These are phyloP conservation scores for Jackrogersella minutella DNA, from an alignment of 495 filamentous ascomycete species.

Conservation along the genomic window DNA sequence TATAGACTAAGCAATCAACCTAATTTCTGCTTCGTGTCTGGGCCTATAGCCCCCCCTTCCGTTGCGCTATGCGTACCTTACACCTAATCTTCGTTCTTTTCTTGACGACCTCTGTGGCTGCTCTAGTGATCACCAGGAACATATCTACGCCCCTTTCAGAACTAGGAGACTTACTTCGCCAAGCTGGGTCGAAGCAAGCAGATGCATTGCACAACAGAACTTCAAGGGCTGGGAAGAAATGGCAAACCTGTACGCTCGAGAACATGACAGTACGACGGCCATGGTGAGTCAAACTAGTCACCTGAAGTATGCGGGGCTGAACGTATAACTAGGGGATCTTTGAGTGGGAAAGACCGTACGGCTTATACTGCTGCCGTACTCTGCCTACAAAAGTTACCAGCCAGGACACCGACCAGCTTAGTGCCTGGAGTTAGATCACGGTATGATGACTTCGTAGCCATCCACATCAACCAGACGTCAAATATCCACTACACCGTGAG, in stretches of 20 bases:
- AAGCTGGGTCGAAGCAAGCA: conserved; percentile 7
- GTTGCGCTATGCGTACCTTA: conserved; percentile 2
- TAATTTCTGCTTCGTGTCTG: background rate
- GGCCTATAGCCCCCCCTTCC: background rate
- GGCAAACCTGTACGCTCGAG: conserved; percentile 43
- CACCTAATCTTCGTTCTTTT: background rate
- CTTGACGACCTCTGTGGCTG: background rate
- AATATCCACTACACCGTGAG: conserved; percentile 65
- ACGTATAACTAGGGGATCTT: conserved; percentile 51
- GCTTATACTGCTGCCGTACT: conserved; percentile 69
- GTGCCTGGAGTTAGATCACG: conserved; percentile 51
- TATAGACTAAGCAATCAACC: background rate
- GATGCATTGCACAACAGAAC: background rate
- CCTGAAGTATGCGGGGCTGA: background rate
- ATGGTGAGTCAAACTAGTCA: conserved; percentile 45
- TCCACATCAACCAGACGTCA: conserved; percentile 70
- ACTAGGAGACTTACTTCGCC: background rate
- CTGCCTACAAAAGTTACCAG: conserved; percentile 64
- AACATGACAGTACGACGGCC: conserved; percentile 55
- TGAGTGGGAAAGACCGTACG: conserved; percentile 58
- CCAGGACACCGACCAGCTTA: conserved; percentile 52
- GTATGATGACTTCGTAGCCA: conserved; percentile 76
- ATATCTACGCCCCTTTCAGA: background rate
- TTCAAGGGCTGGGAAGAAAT: background rate
- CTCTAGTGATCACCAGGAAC: background rate